Evolutionary conservation across 306 rosid genomes (phyloP).

Genomic region (Cicer bijugum): DNA sequence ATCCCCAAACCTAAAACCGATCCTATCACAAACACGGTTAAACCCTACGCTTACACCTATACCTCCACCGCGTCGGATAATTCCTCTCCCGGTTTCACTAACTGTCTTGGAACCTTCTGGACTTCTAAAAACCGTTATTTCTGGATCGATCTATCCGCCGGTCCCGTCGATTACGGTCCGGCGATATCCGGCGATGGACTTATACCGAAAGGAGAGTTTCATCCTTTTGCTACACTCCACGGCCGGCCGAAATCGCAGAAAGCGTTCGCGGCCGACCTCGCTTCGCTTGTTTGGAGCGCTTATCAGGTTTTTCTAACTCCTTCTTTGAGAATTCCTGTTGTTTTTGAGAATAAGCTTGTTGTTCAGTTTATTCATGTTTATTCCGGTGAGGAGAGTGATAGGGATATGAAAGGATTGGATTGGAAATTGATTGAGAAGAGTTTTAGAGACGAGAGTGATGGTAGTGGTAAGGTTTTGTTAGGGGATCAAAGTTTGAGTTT

Average conservation of each 20-base stretch:
- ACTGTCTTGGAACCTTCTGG: conserved; percentile 80
- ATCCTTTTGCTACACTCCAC: conserved; percentile 78
- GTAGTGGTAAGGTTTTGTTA: conserved; percentile 61
- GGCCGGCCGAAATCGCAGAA: conserved; percentile 72
- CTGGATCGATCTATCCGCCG: conserved; percentile 94
- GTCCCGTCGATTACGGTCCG: conserved; percentile 91
- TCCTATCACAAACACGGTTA: conserved; percentile 8
- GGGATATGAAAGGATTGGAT: conserved; percentile 62
- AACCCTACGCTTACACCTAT: conserved; percentile 78
- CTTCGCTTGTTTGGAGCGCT: conserved; percentile 77
- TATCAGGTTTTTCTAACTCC: conserved; percentile 89
- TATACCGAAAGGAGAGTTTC: conserved; percentile 84
- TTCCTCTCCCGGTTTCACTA: conserved; percentile 73
- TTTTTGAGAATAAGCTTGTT: conserved; percentile 64
- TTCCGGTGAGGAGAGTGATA: conserved; percentile 44
- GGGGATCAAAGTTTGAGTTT: conserved; percentile 75
- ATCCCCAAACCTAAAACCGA: conserved; percentile 40
- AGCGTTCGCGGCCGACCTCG: conserved; percentile 73
- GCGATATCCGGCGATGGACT: conserved; percentile 86
- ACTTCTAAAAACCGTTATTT: conserved; percentile 66
- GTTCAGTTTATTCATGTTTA: conserved; percentile 76
- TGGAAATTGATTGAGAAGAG: conserved; percentile 69
- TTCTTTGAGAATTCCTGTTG: conserved; percentile 77
- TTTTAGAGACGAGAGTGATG: conserved; percentile 65
- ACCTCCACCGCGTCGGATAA: conserved; percentile 54